phyloP scores from a whole-genome alignment of 148 eudicot genomes.

The Silene uniflora region DNA sequence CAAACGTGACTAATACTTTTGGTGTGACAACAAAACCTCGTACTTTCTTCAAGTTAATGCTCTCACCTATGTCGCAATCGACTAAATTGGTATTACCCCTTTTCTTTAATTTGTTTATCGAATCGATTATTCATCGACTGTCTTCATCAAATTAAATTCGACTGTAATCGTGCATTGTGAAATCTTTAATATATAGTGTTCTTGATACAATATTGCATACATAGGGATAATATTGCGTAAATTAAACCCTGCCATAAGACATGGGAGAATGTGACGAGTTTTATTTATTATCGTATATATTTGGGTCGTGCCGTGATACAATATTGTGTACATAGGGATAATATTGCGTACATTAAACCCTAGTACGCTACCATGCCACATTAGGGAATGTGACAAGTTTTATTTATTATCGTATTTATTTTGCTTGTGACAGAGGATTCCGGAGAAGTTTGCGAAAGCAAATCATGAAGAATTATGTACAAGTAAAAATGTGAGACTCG shows the following conservation, averaged over 20 bases:
- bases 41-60: slow-evolving; percentile 17
- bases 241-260: too few relatives aligned
- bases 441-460: slow-evolving; percentile 17
- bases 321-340: too few relatives aligned
- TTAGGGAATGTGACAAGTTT: too few relatives aligned
- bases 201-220: too few relatives aligned
- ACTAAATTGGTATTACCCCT: slow-evolving; percentile 1
- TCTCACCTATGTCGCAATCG: slow-evolving; percentile 17
- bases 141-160: too few relatives aligned
- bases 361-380: too few relatives aligned
- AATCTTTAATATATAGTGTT: too few relatives aligned
- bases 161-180: too few relatives aligned
- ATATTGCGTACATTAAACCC: too few relatives aligned
- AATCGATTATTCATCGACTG: neutral
- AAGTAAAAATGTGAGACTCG: slow-evolving; percentile 25
- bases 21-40: slow-evolving; percentile 7
- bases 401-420: neutral
- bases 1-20: neutral
- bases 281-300: too few relatives aligned
- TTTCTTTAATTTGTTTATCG: neutral
- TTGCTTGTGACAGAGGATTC: slow-evolving; percentile 23
- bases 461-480: slow-evolving; percentile 25
- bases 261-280: too few relatives aligned
- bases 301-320: neutral
- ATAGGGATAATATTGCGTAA: too few relatives aligned